Evolutionary conservation across 306 rosid genomes (phyloP).

Genomic region (Senna tora): DNA sequence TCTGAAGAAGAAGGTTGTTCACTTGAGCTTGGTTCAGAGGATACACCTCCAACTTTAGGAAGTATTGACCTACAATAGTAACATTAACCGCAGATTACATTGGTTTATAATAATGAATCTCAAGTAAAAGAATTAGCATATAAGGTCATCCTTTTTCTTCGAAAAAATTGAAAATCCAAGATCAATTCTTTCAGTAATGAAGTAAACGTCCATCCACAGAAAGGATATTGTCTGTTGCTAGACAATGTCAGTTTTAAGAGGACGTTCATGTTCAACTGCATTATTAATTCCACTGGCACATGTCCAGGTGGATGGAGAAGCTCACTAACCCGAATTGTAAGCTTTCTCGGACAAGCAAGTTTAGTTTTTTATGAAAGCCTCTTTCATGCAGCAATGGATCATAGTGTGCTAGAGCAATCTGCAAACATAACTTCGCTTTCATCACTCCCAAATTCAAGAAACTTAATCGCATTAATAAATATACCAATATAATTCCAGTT

Average conservation of each 20-base stretch:
- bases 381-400: constrained; percentile 78
- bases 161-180: constrained; percentile 7
- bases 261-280: constrained; percentile 27
- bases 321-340: constrained; percentile 57
- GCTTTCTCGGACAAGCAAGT: constrained; percentile 69
- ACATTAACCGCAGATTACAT: constrained; percentile 13
- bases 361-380: constrained; percentile 77
- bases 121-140: constrained; percentile 23
- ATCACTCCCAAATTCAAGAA: constrained; percentile 30
- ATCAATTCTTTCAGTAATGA: constrained; percentile 28
- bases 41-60: constrained; percentile 45
- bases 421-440: constrained; percentile 45
- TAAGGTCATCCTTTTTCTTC: constrained; percentile 25
- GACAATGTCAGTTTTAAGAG: constrained; percentile 20
- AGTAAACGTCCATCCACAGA: constrained; percentile 17
- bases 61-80: constrained; percentile 52
- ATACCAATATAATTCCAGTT: constrained; percentile 31
- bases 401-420: constrained; percentile 65
- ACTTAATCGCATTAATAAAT: constrained; percentile 18
- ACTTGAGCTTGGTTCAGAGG: constrained; percentile 45
- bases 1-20: constrained; percentile 40
- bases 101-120: constrained; percentile 29
- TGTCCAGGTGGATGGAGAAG: constrained; percentile 40
- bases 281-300: constrained; percentile 28
- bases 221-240: neutral